Evolutionary conservation across 1,139 yeast genomes (phyloP), one percentile per base, ranked within the genome.

Genomic region (Candida neerlandica): DNA sequence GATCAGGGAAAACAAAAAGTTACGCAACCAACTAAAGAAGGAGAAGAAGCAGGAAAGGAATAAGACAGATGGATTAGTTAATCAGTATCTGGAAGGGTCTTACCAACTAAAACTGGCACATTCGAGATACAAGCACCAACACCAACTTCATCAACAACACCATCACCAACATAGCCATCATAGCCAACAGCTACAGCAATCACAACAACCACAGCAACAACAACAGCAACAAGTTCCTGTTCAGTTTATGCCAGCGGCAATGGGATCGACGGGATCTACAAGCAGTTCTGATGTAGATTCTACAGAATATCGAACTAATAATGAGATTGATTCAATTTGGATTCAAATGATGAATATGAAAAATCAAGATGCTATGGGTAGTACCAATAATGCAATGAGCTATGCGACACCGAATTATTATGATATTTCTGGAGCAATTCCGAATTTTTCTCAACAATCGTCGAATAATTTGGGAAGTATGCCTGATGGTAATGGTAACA

Each of bases 271-370:
- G 2, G 33, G 38, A 16, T 55, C 57, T 0, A 50, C 50, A 9
- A 41, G 46, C 7, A 47, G 51, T 33, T 49, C 55, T 4, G 49
- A 47, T 6, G 29, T 48, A 2, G 58, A 56, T 39, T 12, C 35
- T 7, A 46, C 53, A 9, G 58, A 58, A 11, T 52, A 52, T 29
- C 52, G 51, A 23, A 55, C 63, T 5, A 60, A 60, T 39, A 63
- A 63, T 29, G 61, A 62, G 43, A 56, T 66, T 43, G 72, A 68
- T 51, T 55, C 58, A 18, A 52, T 67, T 41, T 68, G 72, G 72
- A 47, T 67, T 40, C 67, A 62, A 47, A 65, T 67, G 67, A 61
- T 67, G 64, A 55, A 64, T 19, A 51, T 58, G 43, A 62, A 61
- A 50, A 58, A 60, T 43, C 59, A 56, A 14, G 53, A 53, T 23